These are phyloP conservation scores for Arctostaphylos glauca DNA, from an alignment of 148 eudicot genomes.

Conservation along the genomic window DNA sequence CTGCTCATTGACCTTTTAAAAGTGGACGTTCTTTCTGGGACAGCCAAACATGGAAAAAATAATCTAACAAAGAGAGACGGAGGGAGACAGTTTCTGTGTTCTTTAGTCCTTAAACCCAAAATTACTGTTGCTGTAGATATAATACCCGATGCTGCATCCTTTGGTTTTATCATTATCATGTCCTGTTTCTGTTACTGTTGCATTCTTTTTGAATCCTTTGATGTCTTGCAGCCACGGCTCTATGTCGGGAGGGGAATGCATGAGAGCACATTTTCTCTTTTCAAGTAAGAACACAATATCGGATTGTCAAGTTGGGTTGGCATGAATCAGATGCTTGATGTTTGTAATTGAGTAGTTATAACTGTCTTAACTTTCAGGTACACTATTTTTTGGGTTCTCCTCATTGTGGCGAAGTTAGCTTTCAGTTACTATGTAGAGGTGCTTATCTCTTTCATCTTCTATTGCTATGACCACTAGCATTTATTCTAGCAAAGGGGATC, in stretches of 20 bases:
- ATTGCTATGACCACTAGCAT: background rate
- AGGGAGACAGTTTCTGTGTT: background rate
- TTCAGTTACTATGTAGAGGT: conserved; percentile 70
- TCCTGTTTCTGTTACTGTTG: conserved; percentile 1
- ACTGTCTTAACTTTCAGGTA: conserved; percentile 41
- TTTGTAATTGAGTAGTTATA: conserved; percentile 1
- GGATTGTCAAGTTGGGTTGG: background rate
- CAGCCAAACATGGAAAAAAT: background rate
- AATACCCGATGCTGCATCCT: conserved; percentile 1
- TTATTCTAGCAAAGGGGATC: background rate
- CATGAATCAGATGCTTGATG: conserved; percentile 3
- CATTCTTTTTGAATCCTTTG: conserved; percentile 15
- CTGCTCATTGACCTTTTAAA: background rate
- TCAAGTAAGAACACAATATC: conserved; percentile 40
- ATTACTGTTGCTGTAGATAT: background rate
- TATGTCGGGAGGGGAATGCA: conserved; percentile 83
- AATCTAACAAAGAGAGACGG: background rate
- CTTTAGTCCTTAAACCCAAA: background rate
- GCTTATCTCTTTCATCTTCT: conserved; percentile 17
- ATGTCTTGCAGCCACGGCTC: conserved; percentile 55
- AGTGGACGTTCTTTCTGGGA: background rate
- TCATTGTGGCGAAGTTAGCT: conserved; percentile 53
- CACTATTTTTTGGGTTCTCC: conserved; percentile 52
- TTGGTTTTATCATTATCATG: background rate
- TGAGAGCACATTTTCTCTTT: conserved; percentile 52